These are phyloP conservation scores for Epithele typhae DNA, from an alignment of 768 basidiomycete genomes.

Conservation along the genomic window DNA sequence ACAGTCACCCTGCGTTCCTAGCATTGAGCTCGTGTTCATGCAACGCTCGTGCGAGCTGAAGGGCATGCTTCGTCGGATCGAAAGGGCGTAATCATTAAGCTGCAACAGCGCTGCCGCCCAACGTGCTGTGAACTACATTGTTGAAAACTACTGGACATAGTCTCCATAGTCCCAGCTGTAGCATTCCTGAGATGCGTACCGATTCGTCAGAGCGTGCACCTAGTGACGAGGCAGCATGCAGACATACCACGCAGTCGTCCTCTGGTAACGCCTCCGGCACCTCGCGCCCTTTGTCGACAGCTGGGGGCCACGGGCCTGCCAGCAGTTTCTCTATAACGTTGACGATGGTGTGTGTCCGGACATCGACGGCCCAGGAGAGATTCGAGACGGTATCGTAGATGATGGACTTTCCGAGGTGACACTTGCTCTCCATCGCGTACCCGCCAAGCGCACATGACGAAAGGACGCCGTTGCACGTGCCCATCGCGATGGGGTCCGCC, in stretches of 20 bases:
- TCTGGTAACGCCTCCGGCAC: constrained; percentile 54
- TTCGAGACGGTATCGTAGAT: constrained; percentile 90
- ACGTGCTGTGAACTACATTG: too few species aligned
- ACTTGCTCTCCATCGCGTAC: constrained; percentile 85
- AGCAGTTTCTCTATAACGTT: constrained; percentile 74
- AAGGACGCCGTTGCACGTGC: constrained; percentile 75
- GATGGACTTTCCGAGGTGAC: constrained; percentile 83
- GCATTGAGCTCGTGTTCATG: too few species aligned
- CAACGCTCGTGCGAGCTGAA: too few species aligned
- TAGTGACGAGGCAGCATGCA: too few species aligned
- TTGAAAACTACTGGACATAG: too few species aligned
- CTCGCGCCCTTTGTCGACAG: constrained; percentile 54
- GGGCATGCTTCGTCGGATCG: too few species aligned
- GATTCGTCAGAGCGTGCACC: too few species aligned
- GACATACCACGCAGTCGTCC: constrained; percentile 67
- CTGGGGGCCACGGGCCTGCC: constrained; percentile 64
- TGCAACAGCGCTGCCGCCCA: too few species aligned
- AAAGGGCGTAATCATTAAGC: too few species aligned
- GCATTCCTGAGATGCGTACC: constrained; percentile 65
- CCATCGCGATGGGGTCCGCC: constrained; percentile 93
- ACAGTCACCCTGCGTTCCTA: too few species aligned
- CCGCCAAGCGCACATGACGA: constrained; percentile 83
- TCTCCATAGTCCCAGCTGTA: constrained; percentile 69
- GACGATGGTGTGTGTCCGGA: constrained; percentile 78
- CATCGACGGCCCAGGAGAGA: constrained; percentile 78